Percentiles rank a stretch among this genome's conserved stretches.
Conservation (phyloP, 1,139 yeast species). For the Saccharomyces hybrid region DNA sequence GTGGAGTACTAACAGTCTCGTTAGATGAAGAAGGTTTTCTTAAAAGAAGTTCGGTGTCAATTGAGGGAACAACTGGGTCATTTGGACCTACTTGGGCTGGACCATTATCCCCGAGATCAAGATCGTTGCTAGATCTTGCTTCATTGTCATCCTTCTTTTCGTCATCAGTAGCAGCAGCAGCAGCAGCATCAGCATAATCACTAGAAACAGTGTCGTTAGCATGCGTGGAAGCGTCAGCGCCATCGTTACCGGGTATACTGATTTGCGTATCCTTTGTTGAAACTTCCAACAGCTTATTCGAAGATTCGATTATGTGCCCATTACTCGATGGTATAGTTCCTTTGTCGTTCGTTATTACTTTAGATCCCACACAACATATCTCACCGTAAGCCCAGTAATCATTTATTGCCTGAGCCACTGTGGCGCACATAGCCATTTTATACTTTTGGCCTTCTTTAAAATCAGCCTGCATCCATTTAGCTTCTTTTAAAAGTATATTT, state of each 20-base stretch:
- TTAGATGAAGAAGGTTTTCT: neutral
- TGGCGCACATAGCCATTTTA: slow-evolving; percentile 61
- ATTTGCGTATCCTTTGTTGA: neutral
- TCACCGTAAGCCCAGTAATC: slow-evolving; percentile 79
- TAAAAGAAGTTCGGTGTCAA: neutral
- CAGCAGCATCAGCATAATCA: slow-evolving; percentile 1
- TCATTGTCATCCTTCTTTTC: neutral
- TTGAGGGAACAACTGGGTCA: neutral
- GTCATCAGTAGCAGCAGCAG: neutral
- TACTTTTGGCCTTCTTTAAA: slow-evolving; percentile 63
- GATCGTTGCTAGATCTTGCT: neutral
- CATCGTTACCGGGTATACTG: neutral
- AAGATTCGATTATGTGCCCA: neutral
- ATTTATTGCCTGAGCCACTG: slow-evolving; percentile 60
- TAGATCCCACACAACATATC: slow-evolving; percentile 48
- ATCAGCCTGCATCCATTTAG: slow-evolving; percentile 78
- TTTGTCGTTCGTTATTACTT: slow-evolving; percentile 1
- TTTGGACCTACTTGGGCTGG: neutral
- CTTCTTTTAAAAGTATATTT: slow-evolving; percentile 71
- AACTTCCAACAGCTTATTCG: neutral
- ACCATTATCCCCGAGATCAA: neutral
- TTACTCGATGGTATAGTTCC: neutral
- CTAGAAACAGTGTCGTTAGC: too few species aligned
- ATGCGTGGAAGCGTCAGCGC: neutral
- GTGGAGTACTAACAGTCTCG: neutral